Conservation (phyloP, 345 rosid species). For the Eucalyptus fibrosa region DNA sequence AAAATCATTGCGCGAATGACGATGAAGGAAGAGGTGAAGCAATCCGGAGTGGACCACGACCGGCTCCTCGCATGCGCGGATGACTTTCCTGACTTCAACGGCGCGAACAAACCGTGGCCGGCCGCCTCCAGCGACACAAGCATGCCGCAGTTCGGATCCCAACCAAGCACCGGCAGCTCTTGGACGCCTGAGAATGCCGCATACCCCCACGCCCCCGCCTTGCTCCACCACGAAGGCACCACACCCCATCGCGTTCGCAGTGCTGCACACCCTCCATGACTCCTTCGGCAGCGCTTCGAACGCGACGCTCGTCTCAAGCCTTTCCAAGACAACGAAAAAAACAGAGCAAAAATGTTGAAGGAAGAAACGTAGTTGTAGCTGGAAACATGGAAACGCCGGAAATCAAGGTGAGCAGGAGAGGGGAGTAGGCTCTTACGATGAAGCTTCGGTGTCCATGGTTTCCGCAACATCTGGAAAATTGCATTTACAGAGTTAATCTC, state of each 20-base stretch:
- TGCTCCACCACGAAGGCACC: conserved; percentile 9
- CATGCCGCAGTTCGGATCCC: not conserved
- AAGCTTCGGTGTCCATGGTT: not conserved
- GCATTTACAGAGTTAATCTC: too few species aligned
- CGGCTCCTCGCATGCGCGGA: conserved; percentile 16
- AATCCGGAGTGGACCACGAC: conserved; percentile 36
- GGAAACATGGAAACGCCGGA: too few species aligned
- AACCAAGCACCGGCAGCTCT: not conserved
- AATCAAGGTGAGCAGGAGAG: not conserved
- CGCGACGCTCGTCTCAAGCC: conserved; percentile 78
- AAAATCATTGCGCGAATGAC: not conserved
- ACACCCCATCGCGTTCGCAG: conserved; percentile 1
- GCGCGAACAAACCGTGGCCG: conserved; percentile 8
- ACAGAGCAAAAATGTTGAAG: not conserved
- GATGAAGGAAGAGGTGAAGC: conserved; percentile 22
- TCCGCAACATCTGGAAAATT: too few species aligned
- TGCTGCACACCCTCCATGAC: conserved; percentile 50
- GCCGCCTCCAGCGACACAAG: not conserved
- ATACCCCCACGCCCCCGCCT: conserved; percentile 21
- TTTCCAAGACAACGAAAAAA: not conserved
- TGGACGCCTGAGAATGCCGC: conserved; percentile 37
- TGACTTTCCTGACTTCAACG: not conserved
- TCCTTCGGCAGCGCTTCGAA: conserved; percentile 22
- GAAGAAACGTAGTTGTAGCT: not conserved
- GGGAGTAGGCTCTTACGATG: not conserved